Evolutionary conservation across 2,329 filamentous ascomycete species (phyloP).

Genomic region (Tolypocladium inflatum): DNA sequence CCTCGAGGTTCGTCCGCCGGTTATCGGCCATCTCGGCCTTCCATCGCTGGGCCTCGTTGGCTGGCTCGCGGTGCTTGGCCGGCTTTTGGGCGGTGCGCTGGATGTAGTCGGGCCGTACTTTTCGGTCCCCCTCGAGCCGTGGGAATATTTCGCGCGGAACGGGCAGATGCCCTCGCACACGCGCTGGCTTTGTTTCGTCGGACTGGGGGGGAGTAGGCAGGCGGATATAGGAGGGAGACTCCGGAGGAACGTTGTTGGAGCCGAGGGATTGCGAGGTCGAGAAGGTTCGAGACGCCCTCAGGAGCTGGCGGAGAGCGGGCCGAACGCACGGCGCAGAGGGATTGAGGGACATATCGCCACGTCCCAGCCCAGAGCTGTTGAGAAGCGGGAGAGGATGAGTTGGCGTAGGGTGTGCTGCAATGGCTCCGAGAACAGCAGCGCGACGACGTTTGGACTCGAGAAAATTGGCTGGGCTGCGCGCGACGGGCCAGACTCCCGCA

Average conservation of each 20-base stretch:
- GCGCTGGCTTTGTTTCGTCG: constrained; percentile 33
- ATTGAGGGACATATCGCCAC: constrained; percentile 17
- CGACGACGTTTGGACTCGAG: not conserved
- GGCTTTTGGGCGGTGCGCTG: constrained; percentile 48
- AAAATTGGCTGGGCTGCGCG: not conserved
- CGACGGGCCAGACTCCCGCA: not conserved
- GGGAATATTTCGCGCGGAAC: constrained; percentile 74
- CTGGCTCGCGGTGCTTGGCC: constrained; percentile 24
- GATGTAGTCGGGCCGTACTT: constrained; percentile 53
- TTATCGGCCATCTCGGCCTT: constrained; percentile 63
- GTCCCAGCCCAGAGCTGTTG: not conserved
- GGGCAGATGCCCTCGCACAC: constrained; percentile 71
- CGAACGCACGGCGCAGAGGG: constrained; percentile 14
- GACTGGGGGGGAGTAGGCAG: constrained; percentile 71
- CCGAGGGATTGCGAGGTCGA: constrained; percentile 24
- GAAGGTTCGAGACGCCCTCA: constrained; percentile 18
- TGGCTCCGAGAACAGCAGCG: not conserved
- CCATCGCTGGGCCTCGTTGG: constrained; percentile 41
- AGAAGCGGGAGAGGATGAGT: not conserved
- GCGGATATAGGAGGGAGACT: constrained; percentile 81
- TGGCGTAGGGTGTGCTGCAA: not conserved
- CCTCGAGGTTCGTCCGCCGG: constrained; percentile 61
- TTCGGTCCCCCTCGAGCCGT: constrained; percentile 43
- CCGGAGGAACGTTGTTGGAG: constrained; percentile 60
- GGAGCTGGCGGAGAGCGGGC: constrained; percentile 15